Base-by-base conservation (phyloP, 768 basidiomycete genomes). In the Pisolithus sp. region DNA sequence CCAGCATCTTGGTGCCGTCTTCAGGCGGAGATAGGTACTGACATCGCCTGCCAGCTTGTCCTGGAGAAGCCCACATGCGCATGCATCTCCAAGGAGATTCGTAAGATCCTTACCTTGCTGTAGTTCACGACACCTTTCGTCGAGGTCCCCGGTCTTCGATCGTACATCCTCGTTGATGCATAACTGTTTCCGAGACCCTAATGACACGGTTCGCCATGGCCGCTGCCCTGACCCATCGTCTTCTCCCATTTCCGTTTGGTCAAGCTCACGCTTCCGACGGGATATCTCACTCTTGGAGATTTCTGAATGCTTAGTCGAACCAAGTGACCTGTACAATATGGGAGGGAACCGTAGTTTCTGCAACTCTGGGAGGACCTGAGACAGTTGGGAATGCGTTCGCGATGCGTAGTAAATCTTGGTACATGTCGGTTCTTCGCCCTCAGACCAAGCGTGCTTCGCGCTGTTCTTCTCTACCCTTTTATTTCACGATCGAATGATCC, bases 391-490 rank as follows among this genome's bases (percentile, higher is more conserved):
- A 68, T 99, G 95, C 0, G 95, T 99, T 30, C 95, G 77, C 0
- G 96, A 98, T 0, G 94, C 89, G 62, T 94, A 96, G 66, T 83
- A 96, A 54, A 98, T 85, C 74, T 92, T 89, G 36, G 81, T 86
- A 61, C 86, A 88, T 4, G 77, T 75, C 15, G 76, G 76, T 52
- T 83, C 83, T 42, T 61, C 57, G 18, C 71, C 71, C 28, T 58
- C 51, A 21, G 44, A 28, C 56, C 54, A 47, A 38, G 60, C 43
- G 46, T 49, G 45, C 26, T 21, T 43, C 21, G 57, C 55, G 30
- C 6, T 24, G 1, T 53, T 31, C 1, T 41, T 57, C 30, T 53
- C 45, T 2, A 68, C 50, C 53, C 67, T 63, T 40, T 28, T 48
- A 34, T 52, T 37, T 23, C 9, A 43, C 21, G 39, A 50, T 54